Evolutionary conservation across 176 grass and related monocot genomes (phyloP).

Genomic region (Pharus latifolius): DNA sequence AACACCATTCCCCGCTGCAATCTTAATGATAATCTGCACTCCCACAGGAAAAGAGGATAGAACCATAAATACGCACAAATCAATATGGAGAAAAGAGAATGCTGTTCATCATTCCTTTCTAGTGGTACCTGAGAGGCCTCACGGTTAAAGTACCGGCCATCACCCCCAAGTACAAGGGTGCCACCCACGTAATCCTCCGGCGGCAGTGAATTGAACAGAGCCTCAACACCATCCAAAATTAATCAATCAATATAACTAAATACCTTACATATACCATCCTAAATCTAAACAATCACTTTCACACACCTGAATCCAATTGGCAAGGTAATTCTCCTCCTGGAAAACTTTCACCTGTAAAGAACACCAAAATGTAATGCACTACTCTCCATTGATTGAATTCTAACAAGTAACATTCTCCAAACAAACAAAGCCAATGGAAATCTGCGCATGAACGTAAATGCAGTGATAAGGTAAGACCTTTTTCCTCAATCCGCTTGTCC

Average conservation of each 20-base stretch:
- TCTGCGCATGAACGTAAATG: neutral
- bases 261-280: neutral
- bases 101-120: neutral
- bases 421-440: neutral
- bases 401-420: neutral
- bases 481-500: constrained; percentile 85
- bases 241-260: constrained; percentile 8
- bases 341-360: constrained; percentile 83
- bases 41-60: neutral
- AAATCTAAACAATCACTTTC: no score
- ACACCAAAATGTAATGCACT: neutral
- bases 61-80: constrained; percentile 2
- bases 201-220: constrained; percentile 79
- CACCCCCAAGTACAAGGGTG: constrained; percentile 73
- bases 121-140: constrained; percentile 62
- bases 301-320: constrained; percentile 97
- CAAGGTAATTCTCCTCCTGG: constrained; percentile 74
- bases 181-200: constrained; percentile 64
- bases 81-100: neutral
- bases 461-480: constrained; percentile 30
- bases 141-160: constrained; percentile 79
- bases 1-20: constrained; percentile 85
- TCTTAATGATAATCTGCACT: constrained; percentile 75
- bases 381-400: neutral
- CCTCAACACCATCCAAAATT: constrained; percentile 31